These are phyloP conservation scores for Nidula microcarpa DNA, from an alignment of 768 basidiomycete genomes.

Conservation along the genomic window DNA sequence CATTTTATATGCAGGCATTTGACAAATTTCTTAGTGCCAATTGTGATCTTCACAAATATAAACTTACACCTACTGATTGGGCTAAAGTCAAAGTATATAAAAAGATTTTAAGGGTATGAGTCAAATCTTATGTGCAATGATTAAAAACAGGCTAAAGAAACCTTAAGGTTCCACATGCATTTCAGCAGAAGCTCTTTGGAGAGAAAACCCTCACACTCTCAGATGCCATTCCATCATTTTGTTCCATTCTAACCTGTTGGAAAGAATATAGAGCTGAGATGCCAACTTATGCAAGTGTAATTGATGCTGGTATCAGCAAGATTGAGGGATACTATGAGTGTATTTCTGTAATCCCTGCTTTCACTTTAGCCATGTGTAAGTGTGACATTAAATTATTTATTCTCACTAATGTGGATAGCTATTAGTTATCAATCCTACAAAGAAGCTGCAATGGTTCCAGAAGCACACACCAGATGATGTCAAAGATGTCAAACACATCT, in stretches of 20 bases:
- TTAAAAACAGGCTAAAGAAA: background rate
- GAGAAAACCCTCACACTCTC: conserved; percentile 24
- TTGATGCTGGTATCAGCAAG: background rate
- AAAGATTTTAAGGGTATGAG: conserved; percentile 19
- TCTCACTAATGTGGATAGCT: background rate
- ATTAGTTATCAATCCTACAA: background rate
- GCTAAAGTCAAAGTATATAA: conserved; percentile 13
- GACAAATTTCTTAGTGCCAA: conserved; percentile 12
- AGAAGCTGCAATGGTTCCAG: background rate
- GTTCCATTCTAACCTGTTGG: conserved; percentile 19
- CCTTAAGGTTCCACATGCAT: conserved; percentile 24
- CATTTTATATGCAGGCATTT: conserved; percentile 16
- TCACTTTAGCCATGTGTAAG: background rate
- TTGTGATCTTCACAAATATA: conserved; percentile 17
- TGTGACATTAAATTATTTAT: background rate
- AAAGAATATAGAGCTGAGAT: background rate
- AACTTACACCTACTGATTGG: conserved; percentile 18
- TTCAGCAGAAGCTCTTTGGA: conserved; percentile 24
- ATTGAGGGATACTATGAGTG: background rate
- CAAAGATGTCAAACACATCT: background rate
- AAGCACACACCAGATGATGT: background rate
- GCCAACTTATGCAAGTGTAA: background rate
- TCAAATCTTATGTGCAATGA: background rate
- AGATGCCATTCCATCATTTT: conserved; percentile 21
- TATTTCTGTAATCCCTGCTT: background rate